Percentiles rank a stretch among this genome's conserved stretches.
Conservation (phyloP, 1,139 yeast genomes). For the Saccharomyces hybrid region DNA sequence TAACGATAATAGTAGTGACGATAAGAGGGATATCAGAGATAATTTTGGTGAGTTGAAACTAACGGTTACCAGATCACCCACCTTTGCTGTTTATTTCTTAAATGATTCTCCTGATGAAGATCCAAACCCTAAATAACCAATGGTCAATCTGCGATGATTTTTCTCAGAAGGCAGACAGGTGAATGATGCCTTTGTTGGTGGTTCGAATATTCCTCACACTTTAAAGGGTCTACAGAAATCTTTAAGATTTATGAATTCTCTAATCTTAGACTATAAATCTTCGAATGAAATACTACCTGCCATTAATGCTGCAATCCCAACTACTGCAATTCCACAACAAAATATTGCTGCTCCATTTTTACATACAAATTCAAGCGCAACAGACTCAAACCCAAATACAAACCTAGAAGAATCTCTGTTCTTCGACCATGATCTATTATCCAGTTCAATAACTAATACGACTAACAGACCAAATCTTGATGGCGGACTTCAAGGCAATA, state of each 20-base stretch:
- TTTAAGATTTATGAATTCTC: conserved; percentile 46
- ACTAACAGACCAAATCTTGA: background rate
- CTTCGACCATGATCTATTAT: background rate
- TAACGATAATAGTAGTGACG: conserved; percentile 9
- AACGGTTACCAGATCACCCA: conserved; percentile 53
- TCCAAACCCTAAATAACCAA: conserved; percentile 39
- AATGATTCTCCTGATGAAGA: conserved; percentile 24
- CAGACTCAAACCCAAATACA: background rate
- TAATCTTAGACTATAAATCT: conserved; percentile 42
- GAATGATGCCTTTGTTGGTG: conserved; percentile 53
- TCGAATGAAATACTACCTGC: conserved; percentile 24
- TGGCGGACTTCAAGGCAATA: background rate
- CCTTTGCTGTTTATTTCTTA: conserved; percentile 64
- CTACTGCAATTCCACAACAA: conserved; percentile 2
- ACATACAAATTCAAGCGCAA: background rate
- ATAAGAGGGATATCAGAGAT: conserved; percentile 11
- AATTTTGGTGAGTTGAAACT: conserved; percentile 46
- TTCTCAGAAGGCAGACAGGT: conserved; percentile 79
- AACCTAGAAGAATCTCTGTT: background rate
- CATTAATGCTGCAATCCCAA: conserved; percentile 6
- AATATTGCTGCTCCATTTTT: background rate
- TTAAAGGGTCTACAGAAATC: conserved; percentile 47
- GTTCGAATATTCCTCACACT: conserved; percentile 37
- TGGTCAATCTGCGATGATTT: conserved; percentile 80
- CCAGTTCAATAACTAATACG: background rate